A percentile compares a stretch with the other conserved stretches of the same genome.
Evolutionary conservation across 768 basidiomycete species (phyloP).

Genomic region (Tulasnella sp.): DNA sequence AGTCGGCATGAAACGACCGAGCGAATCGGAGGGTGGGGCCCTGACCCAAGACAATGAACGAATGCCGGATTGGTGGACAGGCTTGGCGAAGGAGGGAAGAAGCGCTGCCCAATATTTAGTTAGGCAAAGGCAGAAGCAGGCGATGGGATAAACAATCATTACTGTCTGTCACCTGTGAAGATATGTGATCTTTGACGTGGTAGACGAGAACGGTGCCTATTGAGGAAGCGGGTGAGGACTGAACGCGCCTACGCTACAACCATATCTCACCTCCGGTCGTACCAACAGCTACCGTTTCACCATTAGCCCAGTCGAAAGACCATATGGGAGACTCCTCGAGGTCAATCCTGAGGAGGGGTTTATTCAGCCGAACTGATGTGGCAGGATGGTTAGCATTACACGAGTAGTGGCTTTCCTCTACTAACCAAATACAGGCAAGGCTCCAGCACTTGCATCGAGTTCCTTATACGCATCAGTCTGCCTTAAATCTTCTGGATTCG

Average conservation of each 20-base stretch:
- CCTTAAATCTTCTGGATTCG: conserved; percentile 61
- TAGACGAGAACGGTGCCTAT: conserved; percentile 41
- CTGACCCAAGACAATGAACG: conserved; percentile 72
- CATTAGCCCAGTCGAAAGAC: conserved; percentile 87
- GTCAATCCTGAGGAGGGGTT: conserved; percentile 69
- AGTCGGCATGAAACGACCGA: conserved; percentile 38
- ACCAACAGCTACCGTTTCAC: conserved; percentile 75
- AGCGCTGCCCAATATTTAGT: conserved; percentile 42
- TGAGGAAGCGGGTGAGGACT: not conserved
- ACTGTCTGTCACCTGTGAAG: conserved; percentile 3
- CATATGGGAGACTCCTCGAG: conserved; percentile 72
- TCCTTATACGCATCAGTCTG: not conserved
- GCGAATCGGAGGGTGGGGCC: conserved; percentile 47
- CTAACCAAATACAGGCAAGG: not conserved
- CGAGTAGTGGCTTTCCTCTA: not conserved
- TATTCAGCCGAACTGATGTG: conserved; percentile 51
- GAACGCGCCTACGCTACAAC: not conserved
- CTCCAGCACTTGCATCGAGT: conserved; percentile 33
- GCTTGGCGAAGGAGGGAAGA: conserved; percentile 64
- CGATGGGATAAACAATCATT: not conserved
- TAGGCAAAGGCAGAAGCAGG: not conserved
- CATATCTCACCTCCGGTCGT: conserved; percentile 65
- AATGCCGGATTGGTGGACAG: conserved; percentile 74
- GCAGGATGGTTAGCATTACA: not conserved
- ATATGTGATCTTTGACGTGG: conserved; percentile 37